phyloP scores from a whole-genome alignment of 805 yeast species.

The Wickerhamiella galacta region DNA sequence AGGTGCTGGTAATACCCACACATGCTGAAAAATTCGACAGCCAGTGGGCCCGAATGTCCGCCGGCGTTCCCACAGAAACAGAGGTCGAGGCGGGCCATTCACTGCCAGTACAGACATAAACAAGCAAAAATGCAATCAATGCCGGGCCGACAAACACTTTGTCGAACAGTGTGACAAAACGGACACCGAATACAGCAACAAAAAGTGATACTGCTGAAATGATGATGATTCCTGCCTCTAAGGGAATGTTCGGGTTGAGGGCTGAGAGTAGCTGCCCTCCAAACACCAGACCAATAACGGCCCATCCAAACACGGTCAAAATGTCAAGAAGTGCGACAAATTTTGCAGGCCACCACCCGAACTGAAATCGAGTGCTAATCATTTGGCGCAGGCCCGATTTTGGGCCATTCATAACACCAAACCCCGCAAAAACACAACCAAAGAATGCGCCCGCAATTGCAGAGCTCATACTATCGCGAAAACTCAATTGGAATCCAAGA shows the following conservation, averaged over 20 bases:
- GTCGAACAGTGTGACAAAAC: constrained; percentile 51
- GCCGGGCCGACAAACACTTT: constrained; percentile 54
- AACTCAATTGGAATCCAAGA: constrained; percentile 48
- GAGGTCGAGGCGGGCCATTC: constrained; percentile 17
- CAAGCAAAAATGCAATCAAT: constrained; percentile 42
- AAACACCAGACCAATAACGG: constrained; percentile 75
- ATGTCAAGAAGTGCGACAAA: constrained; percentile 55
- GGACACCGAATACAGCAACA: constrained; percentile 66
- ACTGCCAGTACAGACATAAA: constrained; percentile 37
- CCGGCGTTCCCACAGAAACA: constrained; percentile 23
- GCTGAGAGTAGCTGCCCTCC: constrained; percentile 71
- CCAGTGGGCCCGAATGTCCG: constrained; percentile 47
- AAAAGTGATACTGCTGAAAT: constrained; percentile 46
- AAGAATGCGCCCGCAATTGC: constrained; percentile 48
- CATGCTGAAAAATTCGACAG: constrained; percentile 54
- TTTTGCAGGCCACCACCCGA: constrained; percentile 77
- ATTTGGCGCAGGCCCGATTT: constrained; percentile 79
- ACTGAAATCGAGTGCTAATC: constrained; percentile 64
- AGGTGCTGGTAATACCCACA: constrained; percentile 68
- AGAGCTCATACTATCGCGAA: constrained; percentile 41
- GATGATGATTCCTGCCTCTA: constrained; percentile 59
- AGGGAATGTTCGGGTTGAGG: constrained; percentile 45
- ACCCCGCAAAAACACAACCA: constrained; percentile 68
- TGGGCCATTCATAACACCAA: constrained; percentile 78
- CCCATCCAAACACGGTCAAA: constrained; percentile 78